phyloP scores from a whole-genome alignment of 768 basidiomycete species.

The Butyriboletus loyo region DNA sequence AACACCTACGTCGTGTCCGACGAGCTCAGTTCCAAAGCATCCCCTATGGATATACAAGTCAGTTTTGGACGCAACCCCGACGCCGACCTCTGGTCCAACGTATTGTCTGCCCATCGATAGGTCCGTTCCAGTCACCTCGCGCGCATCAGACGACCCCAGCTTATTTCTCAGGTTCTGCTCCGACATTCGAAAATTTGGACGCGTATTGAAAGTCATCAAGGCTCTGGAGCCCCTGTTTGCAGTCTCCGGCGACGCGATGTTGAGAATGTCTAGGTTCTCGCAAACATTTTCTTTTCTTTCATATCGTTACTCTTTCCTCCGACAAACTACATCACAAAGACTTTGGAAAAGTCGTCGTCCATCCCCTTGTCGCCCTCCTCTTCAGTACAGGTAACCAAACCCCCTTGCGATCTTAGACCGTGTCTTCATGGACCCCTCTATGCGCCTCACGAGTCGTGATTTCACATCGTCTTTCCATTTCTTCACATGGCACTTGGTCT shows the following conservation, averaged over 20 bases:
- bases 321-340: background rate
- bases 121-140: background rate
- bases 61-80: background rate
- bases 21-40: background rate
- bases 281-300: background rate
- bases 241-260: background rate
- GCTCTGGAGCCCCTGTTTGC: constrained; percentile 2
- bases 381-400: constrained; percentile 5
- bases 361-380: constrained; percentile 3
- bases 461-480: background rate
- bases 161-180: constrained; percentile 1
- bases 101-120: background rate
- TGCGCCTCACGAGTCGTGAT: constrained; percentile 2
- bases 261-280: constrained; percentile 1
- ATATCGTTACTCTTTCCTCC: background rate
- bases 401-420: background rate
- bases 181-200: constrained; percentile 6
- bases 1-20: background rate
- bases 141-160: background rate
- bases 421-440: background rate
- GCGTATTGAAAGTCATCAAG: background rate
- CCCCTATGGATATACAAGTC: background rate
- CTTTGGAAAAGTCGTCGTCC: constrained; percentile 2
- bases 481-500: background rate
- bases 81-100: background rate